phyloP scores from a whole-genome alignment of 1,284 basidiomycete species.

The Boletus semigastroideus region DNA sequence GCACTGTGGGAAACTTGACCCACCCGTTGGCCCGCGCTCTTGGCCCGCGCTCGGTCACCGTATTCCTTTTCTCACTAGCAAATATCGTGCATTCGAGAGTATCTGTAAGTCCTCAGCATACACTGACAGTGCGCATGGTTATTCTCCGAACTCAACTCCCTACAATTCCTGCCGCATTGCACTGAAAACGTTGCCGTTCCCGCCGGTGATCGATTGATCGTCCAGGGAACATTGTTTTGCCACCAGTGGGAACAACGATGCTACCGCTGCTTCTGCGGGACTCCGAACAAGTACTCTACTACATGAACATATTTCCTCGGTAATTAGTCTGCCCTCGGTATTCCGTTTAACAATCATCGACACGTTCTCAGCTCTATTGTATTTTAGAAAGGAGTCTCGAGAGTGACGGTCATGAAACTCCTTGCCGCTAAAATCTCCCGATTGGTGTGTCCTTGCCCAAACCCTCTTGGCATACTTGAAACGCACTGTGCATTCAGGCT shows the following conservation, averaged over 20 bases:
- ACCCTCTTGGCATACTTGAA: not conserved
- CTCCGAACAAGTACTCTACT: not conserved
- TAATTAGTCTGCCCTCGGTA: not conserved
- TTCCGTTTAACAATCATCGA: not conserved
- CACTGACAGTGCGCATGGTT: too few relatives aligned
- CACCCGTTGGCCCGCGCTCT: not conserved
- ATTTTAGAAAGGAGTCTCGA: not conserved
- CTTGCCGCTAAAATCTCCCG: not conserved
- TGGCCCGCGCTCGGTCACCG: too few relatives aligned
- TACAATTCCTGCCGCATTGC: not conserved
- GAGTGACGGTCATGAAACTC: slow-evolving; percentile 1
- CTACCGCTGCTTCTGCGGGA: not conserved
- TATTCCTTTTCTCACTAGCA: too few relatives aligned
- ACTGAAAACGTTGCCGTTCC: slow-evolving; percentile 1
- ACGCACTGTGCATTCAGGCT: not conserved
- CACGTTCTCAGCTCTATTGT: not conserved
- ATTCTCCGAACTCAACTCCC: not conserved
- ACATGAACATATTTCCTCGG: not conserved
- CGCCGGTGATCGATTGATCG: slow-evolving; percentile 5
- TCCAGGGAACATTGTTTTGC: not conserved
- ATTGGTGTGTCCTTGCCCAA: not conserved
- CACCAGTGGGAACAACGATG: not conserved
- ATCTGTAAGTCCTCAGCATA: too few relatives aligned
- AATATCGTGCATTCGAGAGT: too few relatives aligned
- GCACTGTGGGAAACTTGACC: slow-evolving; percentile 12